Evolutionary conservation across 108 stramenopile species (phyloP).

Genomic region (Licmophora abbreviata): DNA sequence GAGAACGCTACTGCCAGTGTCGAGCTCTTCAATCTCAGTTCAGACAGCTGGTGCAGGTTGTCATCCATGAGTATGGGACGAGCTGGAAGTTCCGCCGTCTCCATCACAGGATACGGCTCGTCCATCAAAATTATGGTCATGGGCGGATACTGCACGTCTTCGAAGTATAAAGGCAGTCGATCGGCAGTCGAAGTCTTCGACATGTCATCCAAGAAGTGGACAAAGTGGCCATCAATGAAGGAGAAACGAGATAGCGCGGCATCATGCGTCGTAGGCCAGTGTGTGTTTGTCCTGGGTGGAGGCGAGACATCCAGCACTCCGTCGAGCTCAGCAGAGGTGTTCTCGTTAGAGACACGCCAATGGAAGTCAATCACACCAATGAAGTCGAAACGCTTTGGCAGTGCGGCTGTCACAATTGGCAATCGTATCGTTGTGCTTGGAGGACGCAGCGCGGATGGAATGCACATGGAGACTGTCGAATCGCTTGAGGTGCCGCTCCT

Average conservation of each 20-base stretch:
- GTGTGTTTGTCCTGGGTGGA: conserved; percentile 2
- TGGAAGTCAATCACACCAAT: conserved; percentile 5
- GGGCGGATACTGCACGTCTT: background rate
- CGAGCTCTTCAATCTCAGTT: conserved; percentile 1
- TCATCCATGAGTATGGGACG: background rate
- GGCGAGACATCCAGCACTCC: too few species aligned
- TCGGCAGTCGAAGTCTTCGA: background rate
- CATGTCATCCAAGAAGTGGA: background rate
- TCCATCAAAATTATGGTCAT: conserved; percentile 1
- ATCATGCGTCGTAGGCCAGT: conserved; percentile 3
- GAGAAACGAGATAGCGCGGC: conserved; percentile 4
- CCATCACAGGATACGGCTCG: background rate
- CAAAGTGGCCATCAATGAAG: background rate
- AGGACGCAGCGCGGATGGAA: conserved; percentile 1
- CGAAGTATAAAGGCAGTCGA: background rate
- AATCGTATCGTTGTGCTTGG: conserved; percentile 4
- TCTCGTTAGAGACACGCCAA: background rate
- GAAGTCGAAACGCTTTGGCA: conserved; percentile 5
- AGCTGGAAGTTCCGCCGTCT: conserved; percentile 1
- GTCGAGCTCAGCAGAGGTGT: background rate
- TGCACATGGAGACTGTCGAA: too few species aligned
- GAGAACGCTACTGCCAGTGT: background rate
- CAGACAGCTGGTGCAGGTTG: background rate
- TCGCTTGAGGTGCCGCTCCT: too few species aligned
- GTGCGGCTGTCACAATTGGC: conserved; percentile 2